Evolutionary conservation across 495 filamentous ascomycete species (phyloP).

Genomic region (Elaphomyces granulatus): DNA sequence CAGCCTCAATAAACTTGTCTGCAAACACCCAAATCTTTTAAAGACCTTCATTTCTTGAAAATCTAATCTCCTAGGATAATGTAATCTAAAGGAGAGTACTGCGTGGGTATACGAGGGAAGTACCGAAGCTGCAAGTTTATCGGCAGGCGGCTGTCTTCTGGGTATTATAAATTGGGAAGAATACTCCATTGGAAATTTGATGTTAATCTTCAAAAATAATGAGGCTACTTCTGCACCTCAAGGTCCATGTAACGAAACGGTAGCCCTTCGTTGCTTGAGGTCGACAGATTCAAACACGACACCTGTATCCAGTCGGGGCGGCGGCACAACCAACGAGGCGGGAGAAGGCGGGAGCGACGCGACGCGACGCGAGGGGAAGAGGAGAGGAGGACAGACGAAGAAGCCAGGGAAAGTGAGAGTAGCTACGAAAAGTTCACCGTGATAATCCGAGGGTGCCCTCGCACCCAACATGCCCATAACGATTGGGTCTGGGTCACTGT

Average conservation of each 20-base stretch:
- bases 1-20: conserved; percentile 50
- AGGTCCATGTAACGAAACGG: conserved; percentile 70
- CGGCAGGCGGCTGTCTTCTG: conserved; percentile 68
- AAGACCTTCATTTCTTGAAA: conserved; percentile 55
- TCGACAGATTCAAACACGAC: conserved; percentile 75
- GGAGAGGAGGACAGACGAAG: too few relatives aligned
- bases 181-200: conserved; percentile 68
- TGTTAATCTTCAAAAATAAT: conserved; percentile 63
- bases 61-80: conserved; percentile 43
- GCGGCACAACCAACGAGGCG: too few relatives aligned
- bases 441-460: too few relatives aligned
- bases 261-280: conserved; percentile 54
- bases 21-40: conserved; percentile 75
- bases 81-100: conserved; percentile 95
- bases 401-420: too few relatives aligned
- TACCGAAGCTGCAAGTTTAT: too few relatives aligned
- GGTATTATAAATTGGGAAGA: conserved; percentile 56
- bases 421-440: too few relatives aligned
- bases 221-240: conserved; percentile 61
- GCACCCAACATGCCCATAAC: too few relatives aligned
- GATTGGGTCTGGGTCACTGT: too few relatives aligned
- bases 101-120: too few relatives aligned
- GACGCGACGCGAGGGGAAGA: too few relatives aligned
- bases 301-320: too few relatives aligned
- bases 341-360: too few relatives aligned